These are phyloP conservation scores for Lipomyces oligophaga DNA, from an alignment of 805 yeast genomes.

Conservation along the genomic window DNA sequence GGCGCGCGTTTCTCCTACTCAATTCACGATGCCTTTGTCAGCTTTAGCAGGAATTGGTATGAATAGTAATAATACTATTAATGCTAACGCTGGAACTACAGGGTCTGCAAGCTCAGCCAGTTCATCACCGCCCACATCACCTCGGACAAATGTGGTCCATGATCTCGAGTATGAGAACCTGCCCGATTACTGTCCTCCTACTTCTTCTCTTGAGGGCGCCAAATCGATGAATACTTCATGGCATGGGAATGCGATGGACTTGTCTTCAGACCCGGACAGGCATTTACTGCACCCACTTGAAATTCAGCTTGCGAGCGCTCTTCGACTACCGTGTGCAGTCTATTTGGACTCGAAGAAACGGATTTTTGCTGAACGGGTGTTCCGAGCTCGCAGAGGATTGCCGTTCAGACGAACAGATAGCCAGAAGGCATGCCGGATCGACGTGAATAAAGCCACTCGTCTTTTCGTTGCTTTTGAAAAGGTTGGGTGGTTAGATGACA, in stretches of 20 bases:
- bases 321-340: conserved; percentile 81
- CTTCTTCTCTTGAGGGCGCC: conserved; percentile 26
- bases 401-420: conserved; percentile 97
- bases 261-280: conserved; percentile 69
- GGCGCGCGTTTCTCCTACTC: conserved; percentile 15
- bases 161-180: conserved; percentile 37
- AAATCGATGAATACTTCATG: conserved; percentile 78
- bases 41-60: not conserved
- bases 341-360: conserved; percentile 77
- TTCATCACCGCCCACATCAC: conserved; percentile 11
- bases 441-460: conserved; percentile 92
- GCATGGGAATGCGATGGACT: conserved; percentile 98
- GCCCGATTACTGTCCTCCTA: conserved; percentile 32
- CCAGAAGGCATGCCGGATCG: conserved; percentile 95
- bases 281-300: conserved; percentile 87
- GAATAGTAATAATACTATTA: too few relatives aligned
- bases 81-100: not conserved
- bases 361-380: conserved; percentile 83
- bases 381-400: conserved; percentile 56
- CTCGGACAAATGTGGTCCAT: conserved; percentile 38
- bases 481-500: conserved; percentile 86
- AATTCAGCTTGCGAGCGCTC: conserved; percentile 74
- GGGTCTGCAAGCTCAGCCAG: too few relatives aligned
- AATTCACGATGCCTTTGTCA: conserved; percentile 4
- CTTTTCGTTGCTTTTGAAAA: conserved; percentile 84